A percentile compares a stretch with the other conserved stretches of the same genome.
Evolutionary conservation across 2,329 filamentous ascomycete species (phyloP).

Genomic region (Cercospora sp.): DNA sequence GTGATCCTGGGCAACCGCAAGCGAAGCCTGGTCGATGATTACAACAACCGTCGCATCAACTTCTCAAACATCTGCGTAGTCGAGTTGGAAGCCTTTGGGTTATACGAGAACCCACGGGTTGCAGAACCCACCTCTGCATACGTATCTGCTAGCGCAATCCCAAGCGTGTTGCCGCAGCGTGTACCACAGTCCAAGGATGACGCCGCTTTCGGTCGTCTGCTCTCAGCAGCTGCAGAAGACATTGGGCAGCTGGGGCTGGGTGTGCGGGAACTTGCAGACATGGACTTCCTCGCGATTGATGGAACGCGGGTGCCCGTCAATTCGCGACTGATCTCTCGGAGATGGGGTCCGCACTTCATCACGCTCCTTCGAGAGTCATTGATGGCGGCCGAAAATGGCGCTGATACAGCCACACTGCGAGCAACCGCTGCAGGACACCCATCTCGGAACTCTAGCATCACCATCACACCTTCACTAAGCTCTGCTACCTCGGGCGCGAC

Average conservation of each 20-base stretch:
- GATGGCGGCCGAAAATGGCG: slow-evolving; percentile 62
- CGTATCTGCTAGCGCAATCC: slow-evolving; percentile 74
- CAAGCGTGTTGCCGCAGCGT: slow-evolving; percentile 17
- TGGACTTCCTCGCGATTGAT: slow-evolving; percentile 91
- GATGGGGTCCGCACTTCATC: slow-evolving; percentile 96
- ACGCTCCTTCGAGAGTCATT: slow-evolving; percentile 80
- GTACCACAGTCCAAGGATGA: slow-evolving; percentile 36
- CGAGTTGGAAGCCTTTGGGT: slow-evolving; percentile 92
- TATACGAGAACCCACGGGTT: slow-evolving; percentile 92
- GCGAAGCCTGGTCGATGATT: slow-evolving; percentile 91
- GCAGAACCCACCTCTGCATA: slow-evolving; percentile 77
- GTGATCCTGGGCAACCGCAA: slow-evolving; percentile 94
- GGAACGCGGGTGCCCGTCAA: slow-evolving; percentile 93
- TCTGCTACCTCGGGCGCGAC: slow-evolving; percentile 43
- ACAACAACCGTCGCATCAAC: slow-evolving; percentile 96
- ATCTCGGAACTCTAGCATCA: slow-evolving; percentile 77
- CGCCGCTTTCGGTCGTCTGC: slow-evolving; percentile 72
- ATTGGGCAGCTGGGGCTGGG: slow-evolving; percentile 77
- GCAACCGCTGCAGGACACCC: slow-evolving; percentile 55
- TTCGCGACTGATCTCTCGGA: slow-evolving; percentile 78
- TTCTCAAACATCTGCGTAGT: slow-evolving; percentile 97
- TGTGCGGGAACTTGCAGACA: slow-evolving; percentile 85
- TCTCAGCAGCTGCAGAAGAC: slow-evolving; percentile 78
- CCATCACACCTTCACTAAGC: slow-evolving; percentile 71
- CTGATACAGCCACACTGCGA: slow-evolving; percentile 73